Base-by-base conservation (phyloP, 2,329 filamentous ascomycete species). In the Cytospora mali region DNA sequence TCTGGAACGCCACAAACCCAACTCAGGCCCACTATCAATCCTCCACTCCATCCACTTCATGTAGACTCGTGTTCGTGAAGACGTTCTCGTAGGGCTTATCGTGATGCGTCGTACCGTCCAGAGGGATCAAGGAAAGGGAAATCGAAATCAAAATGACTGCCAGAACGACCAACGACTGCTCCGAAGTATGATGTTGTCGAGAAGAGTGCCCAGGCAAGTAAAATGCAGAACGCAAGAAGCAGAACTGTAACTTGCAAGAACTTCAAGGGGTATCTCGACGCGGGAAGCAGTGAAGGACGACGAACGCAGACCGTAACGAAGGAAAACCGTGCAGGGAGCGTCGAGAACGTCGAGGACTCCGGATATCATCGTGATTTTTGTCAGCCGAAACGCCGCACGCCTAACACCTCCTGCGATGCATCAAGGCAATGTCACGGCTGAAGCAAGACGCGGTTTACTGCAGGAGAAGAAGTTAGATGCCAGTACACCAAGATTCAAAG, bases 321-420 rank as follows among this genome's bases (percentile, higher is more conserved):
- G 56, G 55, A 58, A 66, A 55, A 62, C 49, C 56, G 61, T 63
- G 63, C 53, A 63, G 55, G 57, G 61, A 64, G 61, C 25, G 54
- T 54, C 55, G 42, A 46, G 42, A 46, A 46, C 42, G 42, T 46
- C 42, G 42, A 46, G n/a, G 52, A 51, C 59, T 64, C 57, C 57
- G 64, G 61, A 62, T 64, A 62, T 66, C 64, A 58, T 63, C 56
- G 58, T 55, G 59, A 64, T 64, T 64, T 64, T 64, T 62, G 56
- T 65, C 58, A 60, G 64, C 64, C 64, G 61, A 55, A 65, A 62
- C 61, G 58, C 64, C 56, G 62, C 61, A 62, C 64, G 64, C 64
- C 64, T 62, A 65, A 65, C 64, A 59, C 64, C 64, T 63, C 54
- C 61, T 65, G 58, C 57, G 64, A 65, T 65, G 64, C 64, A 65